A percentile compares a stretch with the other conserved stretches of the same genome.
Evolutionary conservation across 495 filamentous ascomycete species (phyloP).

Genomic region (Penicillium coprophilum): DNA sequence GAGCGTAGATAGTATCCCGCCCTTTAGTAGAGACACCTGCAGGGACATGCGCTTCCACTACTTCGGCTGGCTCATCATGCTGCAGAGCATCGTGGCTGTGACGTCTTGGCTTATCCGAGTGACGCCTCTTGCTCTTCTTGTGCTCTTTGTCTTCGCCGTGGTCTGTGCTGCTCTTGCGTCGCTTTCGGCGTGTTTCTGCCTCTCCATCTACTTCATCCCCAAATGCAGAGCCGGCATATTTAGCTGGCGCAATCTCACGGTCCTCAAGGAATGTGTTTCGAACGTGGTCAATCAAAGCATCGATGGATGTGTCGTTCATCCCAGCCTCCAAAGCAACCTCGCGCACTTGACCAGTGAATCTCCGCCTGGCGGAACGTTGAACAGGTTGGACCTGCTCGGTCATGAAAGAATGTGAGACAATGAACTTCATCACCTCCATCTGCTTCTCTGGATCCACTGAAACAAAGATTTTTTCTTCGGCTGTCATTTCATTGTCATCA

Average conservation of each 20-base stretch:
- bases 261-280: slow-evolving; percentile 25
- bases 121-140: slow-evolving; percentile 19
- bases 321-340: slow-evolving; percentile 12
- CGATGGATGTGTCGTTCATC: slow-evolving; percentile 10
- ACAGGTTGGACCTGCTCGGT: slow-evolving; percentile 15
- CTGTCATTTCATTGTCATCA: not conserved
- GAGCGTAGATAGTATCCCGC: no score
- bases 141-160: slow-evolving; percentile 11
- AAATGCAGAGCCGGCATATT: slow-evolving; percentile 16
- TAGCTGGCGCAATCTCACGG: not conserved
- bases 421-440: slow-evolving; percentile 18
- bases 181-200: not conserved
- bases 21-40: not conserved
- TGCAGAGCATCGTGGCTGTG: not conserved
- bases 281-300: slow-evolving; percentile 23
- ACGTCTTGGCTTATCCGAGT: not conserved
- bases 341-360: slow-evolving; percentile 25
- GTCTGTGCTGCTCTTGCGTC: not conserved
- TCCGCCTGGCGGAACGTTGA: slow-evolving; percentile 16
- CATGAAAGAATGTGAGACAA: slow-evolving; percentile 29
- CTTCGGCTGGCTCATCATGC: not conserved
- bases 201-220: slow-evolving; percentile 28
- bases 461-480: slow-evolving; percentile 18
- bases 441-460: slow-evolving; percentile 15
- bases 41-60: not conserved